Percentiles rank a stretch among this genome's conserved stretches.
Evolutionary conservation across 768 basidiomycete genomes (phyloP).

Genomic region (Lentinula sp.): DNA sequence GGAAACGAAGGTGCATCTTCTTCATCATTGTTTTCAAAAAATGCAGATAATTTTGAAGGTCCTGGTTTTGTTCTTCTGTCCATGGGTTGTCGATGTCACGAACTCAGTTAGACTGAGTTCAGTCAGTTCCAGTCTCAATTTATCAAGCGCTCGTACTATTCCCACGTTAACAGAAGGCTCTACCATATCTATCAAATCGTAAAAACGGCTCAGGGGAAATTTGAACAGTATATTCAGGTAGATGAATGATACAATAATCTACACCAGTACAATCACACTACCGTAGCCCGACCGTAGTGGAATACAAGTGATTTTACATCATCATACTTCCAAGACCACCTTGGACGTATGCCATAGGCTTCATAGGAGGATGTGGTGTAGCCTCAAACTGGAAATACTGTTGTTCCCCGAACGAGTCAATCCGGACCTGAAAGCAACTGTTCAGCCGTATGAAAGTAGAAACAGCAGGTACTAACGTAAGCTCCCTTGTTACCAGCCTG

Average conservation of each 20-base stretch:
- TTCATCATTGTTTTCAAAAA: conserved; percentile 83
- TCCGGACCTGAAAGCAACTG: conserved; percentile 53
- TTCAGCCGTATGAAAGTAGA: conserved; percentile 1
- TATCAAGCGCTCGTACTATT: background rate
- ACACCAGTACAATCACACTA: background rate
- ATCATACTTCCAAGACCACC: conserved; percentile 63
- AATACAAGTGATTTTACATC: conserved; percentile 29
- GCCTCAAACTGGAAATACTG: conserved; percentile 82
- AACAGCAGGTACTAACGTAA: conserved; percentile 50
- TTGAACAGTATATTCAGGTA: background rate
- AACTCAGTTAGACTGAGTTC: too few relatives aligned
- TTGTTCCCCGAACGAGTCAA: conserved; percentile 69
- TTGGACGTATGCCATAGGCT: conserved; percentile 86
- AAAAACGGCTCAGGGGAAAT: too few relatives aligned
- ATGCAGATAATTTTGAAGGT: conserved; percentile 58
- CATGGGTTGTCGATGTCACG: conserved; percentile 28
- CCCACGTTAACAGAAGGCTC: background rate
- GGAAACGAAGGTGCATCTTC: conserved; percentile 73
- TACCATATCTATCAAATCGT: background rate
- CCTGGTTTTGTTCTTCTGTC: conserved; percentile 53
- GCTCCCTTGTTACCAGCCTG: conserved; percentile 90
- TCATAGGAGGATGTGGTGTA: conserved; percentile 81
- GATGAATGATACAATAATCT: background rate
- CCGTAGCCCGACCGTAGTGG: background rate
- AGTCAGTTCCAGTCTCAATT: too few relatives aligned